These are phyloP conservation scores for Leccinum pellstonianum DNA, from an alignment of 768 basidiomycete species.

Conservation along the genomic window DNA sequence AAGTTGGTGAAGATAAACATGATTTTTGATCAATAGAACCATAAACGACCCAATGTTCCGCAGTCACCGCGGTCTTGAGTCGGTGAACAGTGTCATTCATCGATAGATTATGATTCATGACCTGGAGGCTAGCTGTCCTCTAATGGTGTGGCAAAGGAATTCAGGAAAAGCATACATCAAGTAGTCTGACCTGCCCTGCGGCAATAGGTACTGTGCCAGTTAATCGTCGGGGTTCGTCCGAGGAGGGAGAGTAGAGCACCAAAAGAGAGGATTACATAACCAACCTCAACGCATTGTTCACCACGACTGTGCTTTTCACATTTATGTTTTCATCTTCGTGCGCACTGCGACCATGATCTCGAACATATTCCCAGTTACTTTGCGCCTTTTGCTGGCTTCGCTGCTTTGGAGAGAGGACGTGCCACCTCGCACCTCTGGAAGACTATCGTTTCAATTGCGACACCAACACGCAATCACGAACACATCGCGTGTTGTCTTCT, in stretches of 20 bases:
- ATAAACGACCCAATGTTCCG: background rate
- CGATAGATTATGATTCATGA: background rate
- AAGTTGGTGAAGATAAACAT: background rate
- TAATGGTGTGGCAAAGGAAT: background rate
- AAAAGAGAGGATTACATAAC: conserved; percentile 15
- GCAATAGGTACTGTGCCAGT: background rate
- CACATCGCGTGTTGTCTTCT: conserved; percentile 56
- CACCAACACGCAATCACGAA: conserved; percentile 61
- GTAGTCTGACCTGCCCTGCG: background rate
- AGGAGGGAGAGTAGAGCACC: background rate
- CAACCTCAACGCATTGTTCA: background rate
- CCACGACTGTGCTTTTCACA: background rate
- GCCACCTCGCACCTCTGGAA: conserved; percentile 34
- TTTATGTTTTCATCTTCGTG: background rate
- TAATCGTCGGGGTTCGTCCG: conserved; percentile 1
- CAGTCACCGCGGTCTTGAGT: background rate
- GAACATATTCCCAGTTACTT: conserved; percentile 37
- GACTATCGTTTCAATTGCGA: conserved; percentile 59
- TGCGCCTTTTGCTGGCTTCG: conserved; percentile 43
- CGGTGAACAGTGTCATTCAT: background rate
- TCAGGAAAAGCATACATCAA: background rate
- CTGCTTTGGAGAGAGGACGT: conserved; percentile 37
- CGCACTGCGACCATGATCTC: conserved; percentile 17
- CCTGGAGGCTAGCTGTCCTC: background rate
- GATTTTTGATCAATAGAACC: background rate